These are phyloP conservation scores for Closterium sp. DNA, from an alignment of 139 green algal species.

Conservation along the genomic window DNA sequence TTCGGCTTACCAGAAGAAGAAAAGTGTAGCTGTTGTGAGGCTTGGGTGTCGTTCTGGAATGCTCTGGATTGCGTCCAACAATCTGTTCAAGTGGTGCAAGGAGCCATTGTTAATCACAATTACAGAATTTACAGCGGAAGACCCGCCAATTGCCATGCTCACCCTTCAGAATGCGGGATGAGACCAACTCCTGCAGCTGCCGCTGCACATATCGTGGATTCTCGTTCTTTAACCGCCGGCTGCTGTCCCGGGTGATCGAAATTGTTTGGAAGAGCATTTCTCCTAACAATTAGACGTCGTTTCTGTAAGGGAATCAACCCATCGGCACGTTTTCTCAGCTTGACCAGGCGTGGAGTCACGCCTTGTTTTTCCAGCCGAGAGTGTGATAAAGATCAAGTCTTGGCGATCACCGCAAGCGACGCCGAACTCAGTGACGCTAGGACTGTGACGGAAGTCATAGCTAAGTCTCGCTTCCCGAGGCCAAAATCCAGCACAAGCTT, in stretches of 20 bases:
- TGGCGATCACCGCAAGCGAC: not conserved
- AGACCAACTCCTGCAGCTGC: not conserved
- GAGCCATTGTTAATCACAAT: not conserved
- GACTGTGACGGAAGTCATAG: not conserved
- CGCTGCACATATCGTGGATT: not conserved
- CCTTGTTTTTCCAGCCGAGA: not conserved
- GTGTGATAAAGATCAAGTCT: not conserved
- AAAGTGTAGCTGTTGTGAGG: not conserved
- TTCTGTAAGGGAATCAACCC: not conserved
- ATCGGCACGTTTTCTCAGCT: not conserved
- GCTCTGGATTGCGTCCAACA: not conserved
- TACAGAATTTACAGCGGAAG: not conserved
- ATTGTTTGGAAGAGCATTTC: not conserved
- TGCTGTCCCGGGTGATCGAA: not conserved
- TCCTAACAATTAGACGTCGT: not conserved
- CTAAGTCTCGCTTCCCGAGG: not conserved
- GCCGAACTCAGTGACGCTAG: not conserved
- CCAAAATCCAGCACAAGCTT: not conserved
- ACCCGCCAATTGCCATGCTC: not conserved
- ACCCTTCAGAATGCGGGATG: not conserved
- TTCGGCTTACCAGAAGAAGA: not conserved
- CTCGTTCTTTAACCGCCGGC: not conserved
- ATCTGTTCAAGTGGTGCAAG: not conserved
- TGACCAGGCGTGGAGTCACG: not conserved
- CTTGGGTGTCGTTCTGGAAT: not conserved